A percentile compares a stretch with the other conserved stretches of the same genome.
Evolutionary conservation across 2,329 filamentous ascomycete genomes (phyloP).

Genomic region (Monilinia vaccinii-corymbosi): DNA sequence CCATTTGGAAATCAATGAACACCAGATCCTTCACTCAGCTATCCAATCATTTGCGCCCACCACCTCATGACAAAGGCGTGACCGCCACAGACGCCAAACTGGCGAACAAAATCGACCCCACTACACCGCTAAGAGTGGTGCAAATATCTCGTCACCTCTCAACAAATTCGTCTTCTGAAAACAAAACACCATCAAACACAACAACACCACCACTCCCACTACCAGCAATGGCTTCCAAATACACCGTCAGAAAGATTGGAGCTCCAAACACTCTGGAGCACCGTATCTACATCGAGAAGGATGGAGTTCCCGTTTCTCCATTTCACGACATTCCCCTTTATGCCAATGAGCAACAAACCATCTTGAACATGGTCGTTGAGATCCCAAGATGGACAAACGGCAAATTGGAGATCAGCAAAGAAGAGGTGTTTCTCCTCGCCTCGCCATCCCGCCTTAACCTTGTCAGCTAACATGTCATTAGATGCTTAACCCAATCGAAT

Average conservation of each 20-base stretch:
- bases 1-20: background rate
- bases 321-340: conserved; percentile 99
- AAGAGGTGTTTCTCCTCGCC: conserved; percentile 59
- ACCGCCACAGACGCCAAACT: conserved; percentile 6
- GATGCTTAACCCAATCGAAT: conserved; percentile 11
- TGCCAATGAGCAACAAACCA: conserved; percentile 88
- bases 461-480: background rate
- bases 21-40: background rate
- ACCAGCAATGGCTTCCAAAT: conserved; percentile 43
- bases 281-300: conserved; percentile 95
- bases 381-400: conserved; percentile 99
- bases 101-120: conserved; percentile 6
- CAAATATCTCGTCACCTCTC: conserved; percentile 12
- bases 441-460: conserved; percentile 38
- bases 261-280: conserved; percentile 91
- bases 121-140: conserved; percentile 5
- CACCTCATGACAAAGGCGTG: conserved; percentile 1
- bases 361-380: conserved; percentile 99
- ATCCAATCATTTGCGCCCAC: background rate
- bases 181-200: conserved; percentile 9
- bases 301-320: conserved; percentile 85
- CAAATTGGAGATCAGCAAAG: conserved; percentile 70
- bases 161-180: conserved; percentile 7
- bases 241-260: conserved; percentile 77
- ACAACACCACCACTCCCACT: too few species aligned